Conservation (phyloP, 1,284 basidiomycete species). For the Puccinia coronata region DNA sequence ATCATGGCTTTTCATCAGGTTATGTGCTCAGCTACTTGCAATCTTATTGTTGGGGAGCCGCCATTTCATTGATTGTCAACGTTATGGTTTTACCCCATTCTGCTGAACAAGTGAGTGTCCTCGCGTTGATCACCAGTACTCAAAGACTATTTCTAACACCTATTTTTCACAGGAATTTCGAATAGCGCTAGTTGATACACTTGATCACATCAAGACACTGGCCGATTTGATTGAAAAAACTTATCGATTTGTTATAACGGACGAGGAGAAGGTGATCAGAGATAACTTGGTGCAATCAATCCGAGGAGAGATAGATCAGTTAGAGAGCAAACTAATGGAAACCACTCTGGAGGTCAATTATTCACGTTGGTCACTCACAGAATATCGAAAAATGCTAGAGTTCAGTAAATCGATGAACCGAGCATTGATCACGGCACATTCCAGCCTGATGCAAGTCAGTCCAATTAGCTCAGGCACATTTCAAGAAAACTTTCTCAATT, state of each 20-base stretch:
- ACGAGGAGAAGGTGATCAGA: constrained; percentile 57
- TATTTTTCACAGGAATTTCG: constrained; percentile 55
- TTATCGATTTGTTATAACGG: constrained; percentile 57
- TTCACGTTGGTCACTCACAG: constrained; percentile 57
- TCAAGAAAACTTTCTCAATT: constrained; percentile 55
- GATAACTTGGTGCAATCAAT: constrained; percentile 58
- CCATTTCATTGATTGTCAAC: constrained; percentile 58
- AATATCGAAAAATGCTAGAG: constrained; percentile 56
- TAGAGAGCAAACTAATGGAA: constrained; percentile 57
- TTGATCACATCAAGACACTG: constrained; percentile 58
- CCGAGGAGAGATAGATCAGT: constrained; percentile 57
- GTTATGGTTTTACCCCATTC: constrained; percentile 58
- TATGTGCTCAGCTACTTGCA: constrained; percentile 58
- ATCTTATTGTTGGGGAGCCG: constrained; percentile 56
- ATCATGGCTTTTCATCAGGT: constrained; percentile 52
- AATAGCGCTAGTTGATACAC: constrained; percentile 56
- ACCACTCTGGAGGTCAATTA: constrained; percentile 58
- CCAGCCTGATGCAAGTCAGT: constrained; percentile 55
- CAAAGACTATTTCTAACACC: no score
- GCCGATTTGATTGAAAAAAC: constrained; percentile 57
- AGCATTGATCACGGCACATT: constrained; percentile 58
- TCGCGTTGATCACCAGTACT: neutral
- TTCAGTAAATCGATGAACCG: constrained; percentile 57
- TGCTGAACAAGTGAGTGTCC: constrained; percentile 53
- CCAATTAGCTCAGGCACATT: constrained; percentile 55